phyloP scores from a whole-genome alignment of 202 grass and related monocot genomes.

The Schoenoplectus triqueter region DNA sequence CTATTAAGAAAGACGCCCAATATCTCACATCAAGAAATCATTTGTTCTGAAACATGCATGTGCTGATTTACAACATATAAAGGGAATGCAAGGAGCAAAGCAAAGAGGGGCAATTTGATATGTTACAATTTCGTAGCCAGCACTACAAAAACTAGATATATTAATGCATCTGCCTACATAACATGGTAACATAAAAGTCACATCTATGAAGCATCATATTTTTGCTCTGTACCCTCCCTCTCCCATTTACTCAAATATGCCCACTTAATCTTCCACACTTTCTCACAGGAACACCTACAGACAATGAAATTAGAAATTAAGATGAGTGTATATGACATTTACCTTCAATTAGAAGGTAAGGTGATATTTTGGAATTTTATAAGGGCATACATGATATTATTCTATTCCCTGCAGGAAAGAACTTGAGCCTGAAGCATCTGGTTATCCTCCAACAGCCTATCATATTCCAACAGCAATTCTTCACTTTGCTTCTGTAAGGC shows the following conservation, averaged over 20 bases:
- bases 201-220: neutral
- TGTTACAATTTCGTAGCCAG: conserved; percentile 14
- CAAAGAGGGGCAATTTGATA: conserved; percentile 2
- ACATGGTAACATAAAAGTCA: neutral
- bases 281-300: neutral
- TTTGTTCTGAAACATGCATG: too few species aligned
- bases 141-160: conserved; percentile 22
- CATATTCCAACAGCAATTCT: conserved; percentile 90
- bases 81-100: conserved; percentile 6
- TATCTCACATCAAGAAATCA: too few species aligned
- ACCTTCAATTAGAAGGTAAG: too few species aligned
- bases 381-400: conserved; percentile 15
- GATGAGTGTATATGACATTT: neutral
- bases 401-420: conserved; percentile 54
- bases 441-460: conserved; percentile 87
- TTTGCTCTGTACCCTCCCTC: neutral
- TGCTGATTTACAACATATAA: too few species aligned
- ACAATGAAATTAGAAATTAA: neutral
- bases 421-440: conserved; percentile 78
- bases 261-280: neutral
- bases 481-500: conserved; percentile 82
- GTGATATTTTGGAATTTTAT: neutral
- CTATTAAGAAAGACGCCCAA: too few species aligned
- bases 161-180: neutral
- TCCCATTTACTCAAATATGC: neutral